Percentiles rank a stretch among this genome's conserved stretches.
Evolutionary conservation across 192 early-diverging fungal species (phyloP).

Genomic region (Lobosporangium transversale): DNA sequence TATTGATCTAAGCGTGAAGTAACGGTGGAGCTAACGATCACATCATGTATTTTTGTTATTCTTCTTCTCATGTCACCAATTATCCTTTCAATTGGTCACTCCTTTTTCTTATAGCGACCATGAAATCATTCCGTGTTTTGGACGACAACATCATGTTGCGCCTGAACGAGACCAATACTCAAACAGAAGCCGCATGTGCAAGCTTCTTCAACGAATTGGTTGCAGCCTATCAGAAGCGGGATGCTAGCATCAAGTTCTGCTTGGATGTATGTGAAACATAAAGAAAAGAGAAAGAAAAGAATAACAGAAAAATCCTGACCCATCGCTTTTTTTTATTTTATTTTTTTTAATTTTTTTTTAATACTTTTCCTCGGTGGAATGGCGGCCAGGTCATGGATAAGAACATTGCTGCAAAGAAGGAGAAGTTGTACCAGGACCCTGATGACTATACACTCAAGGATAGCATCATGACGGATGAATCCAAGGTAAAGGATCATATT

Average conservation of each 20-base stretch:
- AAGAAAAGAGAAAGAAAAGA: not conserved
- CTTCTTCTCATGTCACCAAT: not conserved
- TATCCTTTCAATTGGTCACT: too few species aligned
- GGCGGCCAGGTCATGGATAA: constrained; percentile 54
- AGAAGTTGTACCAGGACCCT: constrained; percentile 64
- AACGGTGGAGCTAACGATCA: too few species aligned
- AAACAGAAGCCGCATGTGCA: constrained; percentile 65
- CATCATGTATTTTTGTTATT: not conserved
- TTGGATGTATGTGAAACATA: constrained; percentile 56
- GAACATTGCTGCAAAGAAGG: constrained; percentile 54
- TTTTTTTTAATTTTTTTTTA: too few species aligned
- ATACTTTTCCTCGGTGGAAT: too few species aligned
- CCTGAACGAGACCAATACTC: constrained; percentile 79
- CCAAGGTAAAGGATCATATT: constrained; percentile 66
- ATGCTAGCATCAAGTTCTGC: constrained; percentile 73
- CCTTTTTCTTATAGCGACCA: constrained; percentile 64
- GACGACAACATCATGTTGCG: constrained; percentile 85
- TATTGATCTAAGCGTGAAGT: too few species aligned
- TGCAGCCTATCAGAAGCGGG: constrained; percentile 71
- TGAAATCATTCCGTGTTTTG: constrained; percentile 77
- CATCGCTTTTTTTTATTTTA: constrained; percentile 6
- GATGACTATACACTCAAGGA: constrained; percentile 63
- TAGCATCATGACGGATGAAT: constrained; percentile 63
- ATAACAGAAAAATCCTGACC: constrained; percentile 6
- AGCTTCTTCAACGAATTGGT: constrained; percentile 73